These are phyloP conservation scores for Xylariales sp. DNA, from an alignment of 2,329 filamentous ascomycete species.

Conservation along the genomic window DNA sequence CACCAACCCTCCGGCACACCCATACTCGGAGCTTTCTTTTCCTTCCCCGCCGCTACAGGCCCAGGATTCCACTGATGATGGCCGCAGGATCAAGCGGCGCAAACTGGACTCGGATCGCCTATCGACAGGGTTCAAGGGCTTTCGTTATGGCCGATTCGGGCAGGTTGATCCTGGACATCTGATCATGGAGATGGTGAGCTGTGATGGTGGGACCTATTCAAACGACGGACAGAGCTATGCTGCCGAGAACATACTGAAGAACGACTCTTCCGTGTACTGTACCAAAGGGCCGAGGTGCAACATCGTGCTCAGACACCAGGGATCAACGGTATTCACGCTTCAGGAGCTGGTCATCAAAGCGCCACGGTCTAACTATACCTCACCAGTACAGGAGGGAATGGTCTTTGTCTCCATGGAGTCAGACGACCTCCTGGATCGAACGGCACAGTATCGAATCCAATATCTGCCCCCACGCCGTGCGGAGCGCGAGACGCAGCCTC, in stretches of 20 bases:
- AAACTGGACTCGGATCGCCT: conserved; percentile 64
- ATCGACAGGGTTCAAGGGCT: conserved; percentile 46
- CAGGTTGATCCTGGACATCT: conserved; percentile 80
- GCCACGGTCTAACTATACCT: conserved; percentile 74
- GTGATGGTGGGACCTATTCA: conserved; percentile 72
- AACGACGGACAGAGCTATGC: conserved; percentile 57
- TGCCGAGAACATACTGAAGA: conserved; percentile 76
- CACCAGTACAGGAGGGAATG: conserved; percentile 89
- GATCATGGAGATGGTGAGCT: conserved; percentile 84
- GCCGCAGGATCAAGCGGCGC: conserved; percentile 59
- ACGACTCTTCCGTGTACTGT: conserved; percentile 84
- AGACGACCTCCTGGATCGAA: conserved; percentile 69
- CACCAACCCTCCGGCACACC: conserved; percentile 12
- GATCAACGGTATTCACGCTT: conserved; percentile 74
- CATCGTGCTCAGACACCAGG: conserved; percentile 77
- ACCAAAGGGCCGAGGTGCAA: conserved; percentile 87
- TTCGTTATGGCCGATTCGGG: conserved; percentile 81
- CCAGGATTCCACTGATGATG: conserved; percentile 22
- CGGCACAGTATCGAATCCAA: conserved; percentile 70
- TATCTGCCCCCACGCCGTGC: conserved; percentile 37
- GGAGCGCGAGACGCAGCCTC: conserved; percentile 22
- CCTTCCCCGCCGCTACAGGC: conserved; percentile 17
- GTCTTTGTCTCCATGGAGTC: conserved; percentile 85
- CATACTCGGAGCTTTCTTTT: conserved; percentile 19
- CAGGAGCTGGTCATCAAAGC: conserved; percentile 86